A percentile compares a stretch with the other conserved stretches of the same genome.
phyloP scores from a whole-genome alignment of 108 stramenopile species.

The Bacterosira constricta region DNA sequence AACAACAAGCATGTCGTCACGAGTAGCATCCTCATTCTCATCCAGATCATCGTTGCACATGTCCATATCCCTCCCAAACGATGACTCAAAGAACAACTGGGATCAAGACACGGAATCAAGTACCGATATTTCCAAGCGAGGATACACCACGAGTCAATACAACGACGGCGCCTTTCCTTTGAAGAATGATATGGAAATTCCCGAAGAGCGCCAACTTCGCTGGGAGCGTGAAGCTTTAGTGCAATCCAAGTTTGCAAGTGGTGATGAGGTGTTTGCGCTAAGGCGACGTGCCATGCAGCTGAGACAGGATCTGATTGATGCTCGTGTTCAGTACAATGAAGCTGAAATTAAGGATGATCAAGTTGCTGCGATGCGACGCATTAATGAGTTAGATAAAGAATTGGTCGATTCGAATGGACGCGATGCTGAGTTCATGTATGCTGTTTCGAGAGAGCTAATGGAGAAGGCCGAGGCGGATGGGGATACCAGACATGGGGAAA shows the following conservation, averaged over 20 bases:
- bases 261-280: conserved; percentile 61
- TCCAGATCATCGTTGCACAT: too few relatives aligned
- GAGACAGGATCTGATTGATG: conserved; percentile 41
- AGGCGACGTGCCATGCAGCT: conserved; percentile 55
- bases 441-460: conserved; percentile 49
- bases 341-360: background rate
- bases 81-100: too few relatives aligned
- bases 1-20: too few relatives aligned
- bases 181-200: too few relatives aligned
- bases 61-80: too few relatives aligned
- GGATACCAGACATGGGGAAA: conserved; percentile 20
- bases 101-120: too few relatives aligned
- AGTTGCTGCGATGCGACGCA: conserved; percentile 4
- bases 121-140: too few relatives aligned
- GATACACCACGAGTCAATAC: too few relatives aligned
- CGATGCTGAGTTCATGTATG: conserved; percentile 78
- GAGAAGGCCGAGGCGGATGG: conserved; percentile 48
- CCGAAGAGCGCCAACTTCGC: conserved; percentile 7
- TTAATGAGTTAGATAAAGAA: conserved; percentile 49
- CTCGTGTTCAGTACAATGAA: conserved; percentile 18
- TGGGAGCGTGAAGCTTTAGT: conserved; percentile 16
- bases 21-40: too few relatives aligned
- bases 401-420: conserved; percentile 55
- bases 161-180: too few relatives aligned
- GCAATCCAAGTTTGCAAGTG: conserved; percentile 46